Base-by-base conservation (phyloP, 352 stramenopile species). In the Phytophthora sojae region DNA sequence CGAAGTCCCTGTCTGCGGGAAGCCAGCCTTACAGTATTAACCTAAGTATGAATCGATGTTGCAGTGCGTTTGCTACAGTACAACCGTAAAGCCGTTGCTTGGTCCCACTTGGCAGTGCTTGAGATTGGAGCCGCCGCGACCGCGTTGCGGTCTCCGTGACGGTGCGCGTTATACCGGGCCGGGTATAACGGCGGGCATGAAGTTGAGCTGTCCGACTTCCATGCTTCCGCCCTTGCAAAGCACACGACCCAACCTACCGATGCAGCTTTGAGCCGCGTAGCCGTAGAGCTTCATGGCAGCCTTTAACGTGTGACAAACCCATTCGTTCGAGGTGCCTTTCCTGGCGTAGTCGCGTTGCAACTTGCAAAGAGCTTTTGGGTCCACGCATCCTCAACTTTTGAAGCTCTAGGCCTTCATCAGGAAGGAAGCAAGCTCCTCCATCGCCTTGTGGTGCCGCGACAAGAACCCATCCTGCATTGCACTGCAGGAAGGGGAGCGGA, bases 1-100 rank as follows among this genome's bases (percentile, higher is more conserved):
- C 61, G 17, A 25, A 64, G 59, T 8, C 54, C 30, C 47, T 69
- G 50, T 68, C 57, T 68, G 62, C 68, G 60, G 69, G 54, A 57
- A 64, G 57, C 57, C 64, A 64, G 57, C 57, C 64, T 54, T 50
- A 50, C 42, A 50, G 42, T 71, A 72, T 76, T 57, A 76, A 67
- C 45, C 37, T 69, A 76, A 73, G 53, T 39, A 52, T 67, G 25
- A 67, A 56, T 39, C 23, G 7, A 35, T 35, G 39, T 53, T 60
- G 60, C 4, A 67, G 32, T 58, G 59, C 32, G 44, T 64, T 56
- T 56, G 12, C 21, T n/a, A n/a, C n/a, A n/a, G n/a, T 51, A 51
- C 6, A 30, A 45, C 12, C 15, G 37, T 50, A 17, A 50, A 50
- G 42, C 42, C 37, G 37, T 45, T 45, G 37, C 37, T 35, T 23